These are phyloP conservation scores for Closterium sp. DNA, from an alignment of 139 green algal genomes.

Conservation along the genomic window DNA sequence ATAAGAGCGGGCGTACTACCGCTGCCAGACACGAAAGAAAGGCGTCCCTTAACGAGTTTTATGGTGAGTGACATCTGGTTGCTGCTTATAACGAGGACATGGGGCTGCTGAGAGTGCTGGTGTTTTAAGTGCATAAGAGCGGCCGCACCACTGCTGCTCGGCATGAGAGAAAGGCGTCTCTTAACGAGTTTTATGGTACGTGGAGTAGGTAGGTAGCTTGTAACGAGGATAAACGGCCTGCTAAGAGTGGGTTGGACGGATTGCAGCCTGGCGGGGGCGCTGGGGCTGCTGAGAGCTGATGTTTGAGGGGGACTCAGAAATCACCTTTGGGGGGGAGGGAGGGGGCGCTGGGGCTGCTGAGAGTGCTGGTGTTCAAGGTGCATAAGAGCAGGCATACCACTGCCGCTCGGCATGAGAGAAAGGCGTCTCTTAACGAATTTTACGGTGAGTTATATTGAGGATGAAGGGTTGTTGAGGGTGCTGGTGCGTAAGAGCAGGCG, in stretches of 20 bases:
- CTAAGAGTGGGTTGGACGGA: conserved; percentile 24
- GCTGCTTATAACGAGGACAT: too few relatives aligned
- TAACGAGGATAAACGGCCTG: background rate
- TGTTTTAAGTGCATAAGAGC: conserved; percentile 25
- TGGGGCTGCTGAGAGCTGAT: conserved; percentile 41
- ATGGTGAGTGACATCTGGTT: background rate
- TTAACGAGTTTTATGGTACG: background rate
- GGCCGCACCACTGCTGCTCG: background rate
- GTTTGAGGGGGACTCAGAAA: too few relatives aligned
- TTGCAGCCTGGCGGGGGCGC: conserved; percentile 30
- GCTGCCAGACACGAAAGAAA: background rate
- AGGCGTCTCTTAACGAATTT: background rate
- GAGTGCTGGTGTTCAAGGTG: conserved; percentile 47
- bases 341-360: conserved; percentile 31
- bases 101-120: conserved; percentile 24
- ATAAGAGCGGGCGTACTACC: background rate
- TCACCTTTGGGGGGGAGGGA: too few relatives aligned
- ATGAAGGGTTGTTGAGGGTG: conserved; percentile 1
- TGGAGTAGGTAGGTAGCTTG: background rate
- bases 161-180: background rate
- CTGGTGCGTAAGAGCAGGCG: conserved; percentile 10
- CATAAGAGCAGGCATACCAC: background rate
- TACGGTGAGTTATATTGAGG: background rate
- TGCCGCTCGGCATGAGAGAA: background rate
- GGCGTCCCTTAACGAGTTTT: background rate